Evolutionary conservation across 2,329 filamentous ascomycete species (phyloP).

Genomic region (Trichoderma breve): DNA sequence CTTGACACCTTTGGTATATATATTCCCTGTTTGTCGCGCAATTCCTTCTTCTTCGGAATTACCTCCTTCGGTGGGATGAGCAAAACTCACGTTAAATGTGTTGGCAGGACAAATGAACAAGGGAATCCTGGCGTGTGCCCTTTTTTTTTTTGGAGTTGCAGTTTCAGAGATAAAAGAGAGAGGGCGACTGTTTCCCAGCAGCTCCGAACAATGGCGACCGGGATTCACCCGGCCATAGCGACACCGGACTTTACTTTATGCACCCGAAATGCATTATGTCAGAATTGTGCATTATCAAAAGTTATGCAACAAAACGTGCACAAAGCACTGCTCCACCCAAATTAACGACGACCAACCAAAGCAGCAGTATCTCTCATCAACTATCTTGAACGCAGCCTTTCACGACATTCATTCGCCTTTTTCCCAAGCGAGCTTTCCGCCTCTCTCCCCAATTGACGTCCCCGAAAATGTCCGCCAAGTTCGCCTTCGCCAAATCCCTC

Average conservation of each 20-base stretch:
- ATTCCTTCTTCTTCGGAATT: neutral
- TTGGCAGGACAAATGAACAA: neutral
- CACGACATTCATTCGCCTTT: neutral
- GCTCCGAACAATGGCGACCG: slow-evolving; percentile 12
- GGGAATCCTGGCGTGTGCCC: neutral
- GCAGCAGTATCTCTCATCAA: neutral
- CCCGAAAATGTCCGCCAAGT: slow-evolving; percentile 78
- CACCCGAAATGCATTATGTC: neutral
- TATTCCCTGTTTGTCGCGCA: neutral
- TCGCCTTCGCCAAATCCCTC: slow-evolving; percentile 82
- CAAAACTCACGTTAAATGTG: neutral
- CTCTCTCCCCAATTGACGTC: neutral
- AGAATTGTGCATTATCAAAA: neutral
- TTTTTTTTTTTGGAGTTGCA: neutral
- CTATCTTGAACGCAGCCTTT: neutral
- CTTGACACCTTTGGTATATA: neutral
- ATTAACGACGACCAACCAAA: neutral
- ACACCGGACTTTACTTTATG: slow-evolving; percentile 17
- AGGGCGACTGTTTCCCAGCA: neutral
- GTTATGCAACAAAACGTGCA: neutral
- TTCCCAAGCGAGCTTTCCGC: no score
- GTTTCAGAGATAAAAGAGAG: neutral
- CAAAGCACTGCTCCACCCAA: neutral
- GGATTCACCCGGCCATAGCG: slow-evolving; percentile 11
- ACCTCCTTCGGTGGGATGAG: no score